phyloP scores from a whole-genome alignment of 176 grass and related monocot genomes.

The Oryza glumipatula region DNA sequence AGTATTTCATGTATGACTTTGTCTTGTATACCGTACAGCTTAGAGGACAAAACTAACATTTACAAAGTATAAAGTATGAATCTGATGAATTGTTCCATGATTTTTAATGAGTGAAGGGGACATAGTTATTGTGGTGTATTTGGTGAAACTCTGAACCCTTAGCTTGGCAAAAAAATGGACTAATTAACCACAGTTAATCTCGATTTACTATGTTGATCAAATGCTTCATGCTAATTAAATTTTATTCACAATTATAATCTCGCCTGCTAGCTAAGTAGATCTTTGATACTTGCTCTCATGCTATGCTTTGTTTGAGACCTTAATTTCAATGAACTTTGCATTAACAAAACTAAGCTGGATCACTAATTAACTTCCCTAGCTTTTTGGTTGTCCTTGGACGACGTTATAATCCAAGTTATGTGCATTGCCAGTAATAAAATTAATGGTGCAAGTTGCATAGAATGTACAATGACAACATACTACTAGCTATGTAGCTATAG shows the following conservation, averaged over 20 bases:
- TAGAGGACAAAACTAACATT: too few species aligned
- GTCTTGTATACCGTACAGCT: neutral
- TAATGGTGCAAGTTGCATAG: slow-evolving; percentile 7
- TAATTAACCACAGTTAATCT: neutral
- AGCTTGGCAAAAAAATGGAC: too few species aligned
- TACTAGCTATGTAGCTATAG: neutral
- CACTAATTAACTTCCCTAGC: neutral
- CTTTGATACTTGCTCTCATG: neutral
- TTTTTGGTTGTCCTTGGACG: slow-evolving; percentile 28
- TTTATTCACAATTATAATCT: neutral
- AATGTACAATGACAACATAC: slow-evolving; percentile 1
- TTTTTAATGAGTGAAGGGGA: too few species aligned
- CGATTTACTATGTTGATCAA: neutral
- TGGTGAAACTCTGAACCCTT: too few species aligned
- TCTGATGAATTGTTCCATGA: too few species aligned
- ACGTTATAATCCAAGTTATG: slow-evolving; percentile 28
- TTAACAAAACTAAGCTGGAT: neutral
- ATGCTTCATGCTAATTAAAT: neutral
- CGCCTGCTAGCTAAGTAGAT: neutral
- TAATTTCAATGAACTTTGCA: slow-evolving; percentile 3
- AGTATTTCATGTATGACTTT: neutral
- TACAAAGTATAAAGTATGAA: too few species aligned
- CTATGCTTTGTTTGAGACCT: neutral
- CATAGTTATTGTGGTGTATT: too few species aligned
- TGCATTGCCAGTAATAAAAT: slow-evolving; percentile 13